Evolutionary conservation across 345 rosid species (phyloP), one percentile per base, ranked within the genome.

Genomic region (Aurinia saxatilis): DNA sequence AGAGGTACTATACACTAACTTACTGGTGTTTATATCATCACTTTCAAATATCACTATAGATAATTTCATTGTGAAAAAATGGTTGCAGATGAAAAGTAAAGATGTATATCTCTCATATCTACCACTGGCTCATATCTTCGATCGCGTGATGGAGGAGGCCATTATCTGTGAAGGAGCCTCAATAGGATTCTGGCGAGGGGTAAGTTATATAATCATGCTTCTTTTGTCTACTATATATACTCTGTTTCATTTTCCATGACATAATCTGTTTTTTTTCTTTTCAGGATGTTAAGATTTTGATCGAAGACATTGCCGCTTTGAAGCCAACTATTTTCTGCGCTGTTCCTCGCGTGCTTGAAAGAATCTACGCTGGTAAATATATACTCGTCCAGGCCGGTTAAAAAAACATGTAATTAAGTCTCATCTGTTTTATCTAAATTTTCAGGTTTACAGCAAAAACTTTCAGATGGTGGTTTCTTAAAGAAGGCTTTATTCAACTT

Each of bases 111-210:
- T 88, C 63, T 95, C 99, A 45, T 95, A 82, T 79, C 99, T 95
- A 77, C 99, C 99, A 48, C 80, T 95, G 70, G 99, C 97, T 10
- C 99, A 95, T 55, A 90, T 95, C 65, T 95, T 95, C 64, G 99
- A 95, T 70, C 87, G 96, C 5, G 91, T 83, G 71, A 83, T 86
- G 57, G 99, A 95, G 47, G 97, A 95, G 76, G 41, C 76, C 2
- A 84, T 88, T 72, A 86, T 95, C 12, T 68, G 63, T 52, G 78
- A 70, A 38, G 97, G 86, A 50, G 99, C 90, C 63, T 70, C 89
- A 8, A 90, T 90, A 49, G 99, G 99, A 33, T 90, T 95, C 66
- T 90, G 97, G 96, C 81, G 83, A 70, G 97, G 97, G 84, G 99
- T 93, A 71, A 84, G 83, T 72, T 60, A 8, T n/a, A 42, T 30